Evolutionary conservation across 768 basidiomycete species (phyloP).

Genomic region (Punctularia strigosozonata): DNA sequence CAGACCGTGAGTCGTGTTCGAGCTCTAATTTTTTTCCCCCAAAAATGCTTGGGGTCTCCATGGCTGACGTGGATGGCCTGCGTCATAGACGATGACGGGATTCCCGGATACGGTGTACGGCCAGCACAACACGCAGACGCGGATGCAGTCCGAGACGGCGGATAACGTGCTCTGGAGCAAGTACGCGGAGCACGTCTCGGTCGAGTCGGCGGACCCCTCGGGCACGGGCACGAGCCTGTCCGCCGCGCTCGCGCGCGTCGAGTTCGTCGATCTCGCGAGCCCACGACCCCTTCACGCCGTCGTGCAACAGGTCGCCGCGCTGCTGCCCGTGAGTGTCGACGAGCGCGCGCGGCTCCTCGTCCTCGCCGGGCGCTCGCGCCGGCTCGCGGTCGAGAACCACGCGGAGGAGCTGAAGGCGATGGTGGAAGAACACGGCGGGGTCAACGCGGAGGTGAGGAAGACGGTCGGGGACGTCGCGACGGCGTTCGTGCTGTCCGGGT

Average conservation of each 20-base stretch:
- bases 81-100: slow-evolving; percentile 24
- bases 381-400: slow-evolving; percentile 67
- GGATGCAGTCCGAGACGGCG: slow-evolving; percentile 72
- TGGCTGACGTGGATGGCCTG: no score
- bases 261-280: slow-evolving; percentile 45
- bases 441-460: slow-evolving; percentile 58
- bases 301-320: slow-evolving; percentile 29
- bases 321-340: slow-evolving; percentile 7
- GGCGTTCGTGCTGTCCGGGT: slow-evolving; percentile 55
- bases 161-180: slow-evolving; percentile 68
- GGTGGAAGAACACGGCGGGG: slow-evolving; percentile 40
- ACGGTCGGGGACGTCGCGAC: slow-evolving; percentile 81
- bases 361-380: slow-evolving; percentile 62
- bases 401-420: slow-evolving; percentile 55
- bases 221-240: slow-evolving; percentile 8
- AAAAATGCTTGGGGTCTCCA: not conserved
- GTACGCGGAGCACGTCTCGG: slow-evolving; percentile 42
- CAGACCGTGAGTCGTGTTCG: slow-evolving; percentile 29
- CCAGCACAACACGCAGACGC: slow-evolving; percentile 46
- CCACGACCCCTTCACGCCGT: slow-evolving; percentile 48
- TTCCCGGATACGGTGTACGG: slow-evolving; percentile 67
- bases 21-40: not conserved
- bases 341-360: slow-evolving; percentile 37
- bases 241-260: slow-evolving; percentile 41
- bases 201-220: slow-evolving; percentile 2